Evolutionary conservation across 2,329 filamentous ascomycete genomes (phyloP), one percentile per base, ranked within the genome.

Genomic region (Trichoderma sp.): DNA sequence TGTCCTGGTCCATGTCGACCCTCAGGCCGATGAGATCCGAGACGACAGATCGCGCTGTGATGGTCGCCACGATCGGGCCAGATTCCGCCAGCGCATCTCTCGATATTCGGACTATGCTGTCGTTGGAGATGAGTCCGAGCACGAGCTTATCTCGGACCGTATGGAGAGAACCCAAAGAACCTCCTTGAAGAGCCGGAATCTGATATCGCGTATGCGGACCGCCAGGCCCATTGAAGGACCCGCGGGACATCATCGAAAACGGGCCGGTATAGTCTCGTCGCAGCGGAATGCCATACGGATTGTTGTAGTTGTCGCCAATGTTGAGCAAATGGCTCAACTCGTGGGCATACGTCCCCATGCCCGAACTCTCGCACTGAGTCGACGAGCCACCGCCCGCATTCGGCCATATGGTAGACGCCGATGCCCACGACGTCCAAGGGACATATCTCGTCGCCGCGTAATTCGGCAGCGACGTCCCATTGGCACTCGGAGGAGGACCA

Each of bases 231-330:
- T 83, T 83, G 74, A 84, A 84, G 3, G 77, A 80, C 4, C 82
- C 82, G 0, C 82, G 74, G 24, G 78, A 79, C 67, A 85, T 75
- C 82, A 85, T 85, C 6, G 78, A 81, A 75, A 79, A 85, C 0
- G 82, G 81, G 0, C 83, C 83, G 0, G 82, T 82, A 70, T 82
- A 84, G 0, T 79, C 72, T 24, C 83, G 79, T 3, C 80, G 77
- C 48, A 78, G 70, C 1, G 81, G 82, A 1, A 73, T 68, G 3
- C 78, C 75, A 68, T 80, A 84, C 0, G 82, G 82, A 62, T 85
- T 85, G 68, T 84, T 84, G 69, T 85, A 84, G 70, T 85, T 85
- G 69, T 85, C 83, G 9, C 80, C 79, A 24, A 84, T 84, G 15
- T 78, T 77, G 1, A 85, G 76, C 44, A 85, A 71, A 70, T 85